Evolutionary conservation across 106 monocot genomes (phyloP).

Genomic region (Dendrobium catenatum): DNA sequence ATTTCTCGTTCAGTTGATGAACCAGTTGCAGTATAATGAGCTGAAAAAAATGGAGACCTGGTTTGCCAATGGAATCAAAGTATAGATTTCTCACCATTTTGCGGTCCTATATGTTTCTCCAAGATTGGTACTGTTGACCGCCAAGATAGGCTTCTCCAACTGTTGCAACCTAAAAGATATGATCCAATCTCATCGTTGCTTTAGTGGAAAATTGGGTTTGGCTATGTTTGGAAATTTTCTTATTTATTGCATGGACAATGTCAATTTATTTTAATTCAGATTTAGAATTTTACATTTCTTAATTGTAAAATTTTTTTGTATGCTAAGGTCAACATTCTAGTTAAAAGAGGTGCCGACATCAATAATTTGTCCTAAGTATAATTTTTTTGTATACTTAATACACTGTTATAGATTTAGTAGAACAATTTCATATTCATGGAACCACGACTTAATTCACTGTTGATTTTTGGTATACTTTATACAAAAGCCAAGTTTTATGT

Average conservation of each 20-base stretch:
- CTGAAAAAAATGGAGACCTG: background rate
- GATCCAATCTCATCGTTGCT: background rate
- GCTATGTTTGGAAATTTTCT: background rate
- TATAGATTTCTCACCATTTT: background rate
- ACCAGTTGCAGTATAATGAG: slow-evolving; percentile 60
- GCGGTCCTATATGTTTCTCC: background rate
- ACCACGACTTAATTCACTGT: no score
- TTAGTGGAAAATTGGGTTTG: background rate
- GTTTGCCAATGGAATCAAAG: background rate
- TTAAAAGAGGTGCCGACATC: no score
- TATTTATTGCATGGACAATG: background rate
- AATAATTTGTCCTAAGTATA: no score
- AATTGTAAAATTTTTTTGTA: no score
- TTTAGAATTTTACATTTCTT: background rate
- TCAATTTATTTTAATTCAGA: background rate
- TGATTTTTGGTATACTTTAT: no score
- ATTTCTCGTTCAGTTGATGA: slow-evolving; percentile 43
- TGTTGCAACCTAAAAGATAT: background rate
- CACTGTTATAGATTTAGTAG: no score
- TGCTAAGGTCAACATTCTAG: no score
- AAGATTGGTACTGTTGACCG: background rate
- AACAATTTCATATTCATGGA: no score
- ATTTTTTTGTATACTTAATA: no score
- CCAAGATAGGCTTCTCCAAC: background rate
- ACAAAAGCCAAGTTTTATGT: no score